Evolutionary conservation across 345 rosid genomes (phyloP), one percentile per base, ranked within the genome.

Genomic region (Eucalyptus shirleyi): DNA sequence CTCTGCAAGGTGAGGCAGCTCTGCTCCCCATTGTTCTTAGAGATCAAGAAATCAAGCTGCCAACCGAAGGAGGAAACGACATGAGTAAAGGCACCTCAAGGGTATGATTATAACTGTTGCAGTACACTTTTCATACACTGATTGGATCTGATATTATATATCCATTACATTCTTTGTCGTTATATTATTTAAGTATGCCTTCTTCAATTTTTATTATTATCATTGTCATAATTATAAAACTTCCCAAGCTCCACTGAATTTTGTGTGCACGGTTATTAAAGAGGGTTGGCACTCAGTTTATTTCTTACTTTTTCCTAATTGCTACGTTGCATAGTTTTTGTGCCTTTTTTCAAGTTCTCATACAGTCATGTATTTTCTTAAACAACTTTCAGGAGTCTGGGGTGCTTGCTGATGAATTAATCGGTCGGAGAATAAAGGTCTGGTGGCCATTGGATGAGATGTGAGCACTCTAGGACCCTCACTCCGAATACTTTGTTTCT

Each of bases 311-410:
- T 32, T 32, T 32, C 11, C 11, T 67, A 8, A n/a, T 67, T 32
- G 6, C 40, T 67, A n/a, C 6, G 0, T 6, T 15, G 37, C 72
- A 13, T 62, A 14, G 37, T 62, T 0, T 62, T 30, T 30, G 72
- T 0, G 3, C 9, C 34, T 7, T 62, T 30, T 15, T n/a, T 67
- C 0, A 0, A 16, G 12, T n/a, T 67, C 32, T 32, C 80, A 67
- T 67, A 0, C 0, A 32, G 21, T 67, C 80, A 32, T 16, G 40
- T 67, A 15, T 7, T n/a, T 67, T 67, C 40, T 0, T 8, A 1
- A 8, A 67, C 1, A n/a, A 67, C 1, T 67, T 32, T n/a, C 37
- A 62, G 72, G 72, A 62, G 72, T 62, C 72, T 30, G 0, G 2
- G 1, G 9, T 62, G 72, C 0, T 30, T 62, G 72, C 72, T 0